Percentiles rank a stretch among this genome's conserved stretches.
Conservation (phyloP, 257 asterid genomes). For the Forsythia suspensa region DNA sequence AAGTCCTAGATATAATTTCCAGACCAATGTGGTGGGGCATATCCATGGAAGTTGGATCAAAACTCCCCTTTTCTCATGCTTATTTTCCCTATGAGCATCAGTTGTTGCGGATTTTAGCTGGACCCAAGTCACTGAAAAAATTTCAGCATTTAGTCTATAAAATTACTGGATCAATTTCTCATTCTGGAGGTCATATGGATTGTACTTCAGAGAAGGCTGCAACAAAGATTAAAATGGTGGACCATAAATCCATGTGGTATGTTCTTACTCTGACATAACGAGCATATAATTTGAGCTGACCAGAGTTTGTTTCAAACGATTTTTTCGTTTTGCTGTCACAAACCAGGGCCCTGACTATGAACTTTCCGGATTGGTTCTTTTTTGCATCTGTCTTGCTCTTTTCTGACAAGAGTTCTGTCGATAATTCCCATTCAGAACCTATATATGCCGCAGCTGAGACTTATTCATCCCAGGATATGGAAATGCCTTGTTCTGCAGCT, state of each 20-base stretch:
- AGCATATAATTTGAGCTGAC: constrained; percentile 20
- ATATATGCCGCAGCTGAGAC: constrained; percentile 20
- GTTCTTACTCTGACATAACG: constrained; percentile 18
- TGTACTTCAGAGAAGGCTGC: constrained; percentile 37
- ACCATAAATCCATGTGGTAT: constrained; percentile 71
- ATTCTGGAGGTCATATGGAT: constrained; percentile 24
- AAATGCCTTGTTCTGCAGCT: constrained; percentile 43
- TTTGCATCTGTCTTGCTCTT: constrained; percentile 66
- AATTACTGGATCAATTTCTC: constrained; percentile 38
- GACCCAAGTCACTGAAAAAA: constrained; percentile 53
- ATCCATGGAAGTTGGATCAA: constrained; percentile 59
- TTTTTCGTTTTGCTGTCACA: constrained; percentile 14
- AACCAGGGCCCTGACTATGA: constrained; percentile 65
- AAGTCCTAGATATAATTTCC: constrained; percentile 59
- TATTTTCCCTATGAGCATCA: constrained; percentile 60
- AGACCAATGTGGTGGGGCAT: constrained; percentile 87
- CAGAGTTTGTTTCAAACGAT: constrained; percentile 11
- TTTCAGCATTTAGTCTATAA: constrained; percentile 50
- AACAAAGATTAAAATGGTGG: constrained; percentile 39
- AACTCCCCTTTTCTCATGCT: constrained; percentile 67
- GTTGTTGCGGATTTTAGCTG: constrained; percentile 47
- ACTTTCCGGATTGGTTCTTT: constrained; percentile 75
- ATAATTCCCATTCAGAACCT: constrained; percentile 26
- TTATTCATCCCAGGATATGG: constrained; percentile 25
- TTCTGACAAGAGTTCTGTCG: constrained; percentile 24